phyloP scores from a whole-genome alignment of 1,284 basidiomycete genomes.

The Naganishia albida region DNA sequence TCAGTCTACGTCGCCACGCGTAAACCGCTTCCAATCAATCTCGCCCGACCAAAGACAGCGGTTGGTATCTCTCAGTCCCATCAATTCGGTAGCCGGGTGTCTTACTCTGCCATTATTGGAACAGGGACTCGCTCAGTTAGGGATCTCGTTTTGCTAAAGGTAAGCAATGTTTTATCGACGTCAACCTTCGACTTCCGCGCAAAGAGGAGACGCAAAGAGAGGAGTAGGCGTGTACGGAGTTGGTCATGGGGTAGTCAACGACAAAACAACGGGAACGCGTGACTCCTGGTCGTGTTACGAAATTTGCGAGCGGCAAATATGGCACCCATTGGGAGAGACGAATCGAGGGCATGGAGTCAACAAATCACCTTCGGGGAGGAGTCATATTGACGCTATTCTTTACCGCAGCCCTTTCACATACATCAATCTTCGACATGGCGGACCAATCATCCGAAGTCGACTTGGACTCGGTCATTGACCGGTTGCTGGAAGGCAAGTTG shows the following conservation, averaged over 20 bases:
- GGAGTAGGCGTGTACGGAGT: too few relatives aligned
- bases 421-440: slow-evolving; percentile 48
- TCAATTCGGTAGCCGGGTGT: background rate
- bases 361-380: too few relatives aligned
- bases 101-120: slow-evolving; percentile 11
- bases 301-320: too few relatives aligned
- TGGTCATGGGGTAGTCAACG: too few relatives aligned
- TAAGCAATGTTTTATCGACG: background rate
- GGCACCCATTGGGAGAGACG: background rate
- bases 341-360: background rate
- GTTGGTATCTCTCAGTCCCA: slow-evolving; percentile 10
- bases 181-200: background rate
- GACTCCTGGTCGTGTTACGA: too few relatives aligned
- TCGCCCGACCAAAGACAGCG: background rate
- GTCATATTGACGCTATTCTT: too few relatives aligned
- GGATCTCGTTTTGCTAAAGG: slow-evolving; percentile 1
- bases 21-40: background rate
- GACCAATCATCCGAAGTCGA: slow-evolving; percentile 72
- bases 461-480: slow-evolving; percentile 96
- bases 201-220: background rate
- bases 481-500: slow-evolving; percentile 84
- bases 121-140: slow-evolving; percentile 1
- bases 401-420: background rate
- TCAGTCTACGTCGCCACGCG: slow-evolving; percentile 13
- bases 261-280: too few relatives aligned